Conservation (phyloP, 106 monocot species). For the Xerophyta viscosa region DNA sequence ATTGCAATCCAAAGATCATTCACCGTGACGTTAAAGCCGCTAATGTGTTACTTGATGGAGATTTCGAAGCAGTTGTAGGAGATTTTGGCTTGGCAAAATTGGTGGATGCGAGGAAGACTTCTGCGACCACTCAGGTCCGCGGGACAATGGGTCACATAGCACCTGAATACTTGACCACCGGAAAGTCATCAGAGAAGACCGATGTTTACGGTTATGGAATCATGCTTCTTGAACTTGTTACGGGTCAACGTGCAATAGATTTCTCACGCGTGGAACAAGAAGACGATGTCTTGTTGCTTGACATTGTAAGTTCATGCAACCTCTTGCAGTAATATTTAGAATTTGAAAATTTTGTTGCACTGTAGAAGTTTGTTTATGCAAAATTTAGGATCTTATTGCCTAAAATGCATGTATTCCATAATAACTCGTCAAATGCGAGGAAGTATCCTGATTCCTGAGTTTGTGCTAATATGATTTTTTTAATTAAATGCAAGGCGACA, state of each 20-base stretch:
- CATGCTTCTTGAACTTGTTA: slow-evolving; percentile 70
- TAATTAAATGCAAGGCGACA: too few species aligned
- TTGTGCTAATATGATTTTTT: too few species aligned
- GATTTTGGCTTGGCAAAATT: slow-evolving; percentile 71
- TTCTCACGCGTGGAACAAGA: slow-evolving; percentile 83
- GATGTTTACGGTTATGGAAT: slow-evolving; percentile 79
- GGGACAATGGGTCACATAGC: slow-evolving; percentile 84
- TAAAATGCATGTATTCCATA: too few species aligned
- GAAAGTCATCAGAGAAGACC: slow-evolving; percentile 66
- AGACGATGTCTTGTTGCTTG: slow-evolving; percentile 90
- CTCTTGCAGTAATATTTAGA: too few species aligned
- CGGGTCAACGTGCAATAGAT: slow-evolving; percentile 88
- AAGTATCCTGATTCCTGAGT: too few species aligned
- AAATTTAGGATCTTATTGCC: too few species aligned
- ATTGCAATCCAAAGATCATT: slow-evolving; percentile 76
- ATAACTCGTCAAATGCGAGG: too few species aligned
- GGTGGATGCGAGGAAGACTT: slow-evolving; percentile 63
- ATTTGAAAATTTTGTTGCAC: too few species aligned
- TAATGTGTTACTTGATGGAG: slow-evolving; percentile 68
- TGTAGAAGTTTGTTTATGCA: too few species aligned
- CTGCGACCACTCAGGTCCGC: slow-evolving; percentile 71
- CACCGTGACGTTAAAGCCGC: slow-evolving; percentile 85
- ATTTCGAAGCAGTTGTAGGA: slow-evolving; percentile 74
- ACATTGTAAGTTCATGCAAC: slow-evolving; percentile 65
- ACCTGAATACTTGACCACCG: slow-evolving; percentile 69